These are phyloP conservation scores for Paecilomyces sp. DNA, from an alignment of 2,329 filamentous ascomycete species.

Conservation along the genomic window DNA sequence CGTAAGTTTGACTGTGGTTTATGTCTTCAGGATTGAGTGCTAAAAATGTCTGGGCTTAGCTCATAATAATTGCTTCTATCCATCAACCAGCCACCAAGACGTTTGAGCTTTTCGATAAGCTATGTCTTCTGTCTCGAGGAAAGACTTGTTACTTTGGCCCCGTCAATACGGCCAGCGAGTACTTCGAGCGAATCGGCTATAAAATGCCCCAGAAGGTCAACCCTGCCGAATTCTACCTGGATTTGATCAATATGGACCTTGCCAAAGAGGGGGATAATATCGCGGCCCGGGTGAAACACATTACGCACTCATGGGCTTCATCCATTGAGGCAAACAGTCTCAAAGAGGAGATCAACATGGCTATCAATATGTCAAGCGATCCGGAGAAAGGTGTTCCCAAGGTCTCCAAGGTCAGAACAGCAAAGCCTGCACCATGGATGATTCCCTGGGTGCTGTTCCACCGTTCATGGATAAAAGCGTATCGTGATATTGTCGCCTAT, in stretches of 20 bases:
- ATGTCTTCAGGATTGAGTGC: background rate
- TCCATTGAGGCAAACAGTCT: conserved; percentile 37
- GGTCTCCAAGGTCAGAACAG: conserved; percentile 11
- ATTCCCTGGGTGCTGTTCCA: conserved; percentile 63
- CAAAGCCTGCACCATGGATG: conserved; percentile 38
- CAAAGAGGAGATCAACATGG: conserved; percentile 18
- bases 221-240: conserved; percentile 72
- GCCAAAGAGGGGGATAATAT: conserved; percentile 40
- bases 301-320: conserved; percentile 50
- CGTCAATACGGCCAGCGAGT: conserved; percentile 49
- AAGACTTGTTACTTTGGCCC: conserved; percentile 67
- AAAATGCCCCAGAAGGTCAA: conserved; percentile 65
- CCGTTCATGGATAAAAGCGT: conserved; percentile 73
- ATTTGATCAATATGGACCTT: conserved; percentile 74
- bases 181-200: conserved; percentile 57
- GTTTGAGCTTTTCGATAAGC: conserved; percentile 72
- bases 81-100: conserved; percentile 78
- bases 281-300: conserved; percentile 43
- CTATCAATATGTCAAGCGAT: background rate
- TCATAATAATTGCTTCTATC: conserved; percentile 75
- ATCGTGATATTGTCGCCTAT: conserved; percentile 77
- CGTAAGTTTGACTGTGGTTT: conserved; percentile 34
- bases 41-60: conserved; percentile 30
- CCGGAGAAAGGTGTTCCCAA: conserved; percentile 19
- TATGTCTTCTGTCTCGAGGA: conserved; percentile 65